Base-by-base conservation (phyloP, 2,329 filamentous ascomycete species). In the Fusarium luffae region DNA sequence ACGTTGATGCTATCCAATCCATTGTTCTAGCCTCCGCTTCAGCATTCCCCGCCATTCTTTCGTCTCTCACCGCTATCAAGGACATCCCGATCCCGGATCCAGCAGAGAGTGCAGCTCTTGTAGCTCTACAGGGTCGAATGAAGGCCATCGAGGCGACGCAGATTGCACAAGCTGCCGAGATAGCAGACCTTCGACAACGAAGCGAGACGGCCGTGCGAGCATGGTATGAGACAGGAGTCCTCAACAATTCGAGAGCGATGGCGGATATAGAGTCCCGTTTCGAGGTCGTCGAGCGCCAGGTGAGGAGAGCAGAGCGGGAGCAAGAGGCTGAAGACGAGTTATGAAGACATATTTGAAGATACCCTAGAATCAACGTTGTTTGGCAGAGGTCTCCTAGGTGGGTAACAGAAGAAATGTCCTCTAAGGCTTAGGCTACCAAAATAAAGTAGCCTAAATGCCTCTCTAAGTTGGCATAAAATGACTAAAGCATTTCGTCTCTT, bases 181-280 rank as follows among this genome's bases (percentile, higher is more conserved):
- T 92, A 66, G 86, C 86, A 23, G 87, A 87, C 77, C 84, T 92
- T 76, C 85, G 88, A 77, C 85, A 81, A 66, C 85, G 85, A 69
- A 94, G 86, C 80, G 92, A 89, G 78, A 78, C 78, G 67, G 81
- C 87, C 25, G 80, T 93, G 63, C 86, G 90, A 69, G 80, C 83
- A 37, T 97, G 93, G 91, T 94, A 95, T 79, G 90, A 94, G 77
- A 82, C 88, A 25, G 88, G 89, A 5, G 84, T 96, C 44, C 82
- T 97, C 49, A 85, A 86, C 13, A 88, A 88, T 71, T 90, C 90
- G 0, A 87, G 89, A 71, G 86, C 87, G 61, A 90, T 93, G 82
- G 91, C 90, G 23, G 88, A 91, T 54, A 89, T 91, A 76, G 92
- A 97, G 79, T 85, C 87, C 34, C 84, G 91, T 51, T 79, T 94